phyloP scores from a whole-genome alignment of 1,139 yeast species.

The Nematodospora anomalae region DNA sequence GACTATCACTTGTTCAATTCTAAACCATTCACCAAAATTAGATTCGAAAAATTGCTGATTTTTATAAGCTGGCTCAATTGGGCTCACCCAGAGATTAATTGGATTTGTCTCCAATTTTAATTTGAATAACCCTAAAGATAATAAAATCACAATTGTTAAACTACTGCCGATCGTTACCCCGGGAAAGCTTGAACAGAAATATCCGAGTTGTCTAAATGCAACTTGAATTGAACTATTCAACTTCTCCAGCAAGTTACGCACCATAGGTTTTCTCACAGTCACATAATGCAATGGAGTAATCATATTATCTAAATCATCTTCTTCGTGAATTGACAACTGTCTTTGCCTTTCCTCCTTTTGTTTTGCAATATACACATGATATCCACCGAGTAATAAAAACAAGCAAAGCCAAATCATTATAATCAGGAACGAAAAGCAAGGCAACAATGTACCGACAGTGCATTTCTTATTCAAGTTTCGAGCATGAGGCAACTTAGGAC shows the following conservation, averaged over 20 bases:
- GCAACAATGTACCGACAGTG: slow-evolving; percentile 58
- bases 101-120: slow-evolving; percentile 76
- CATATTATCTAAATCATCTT: slow-evolving; percentile 22
- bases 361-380: slow-evolving; percentile 34
- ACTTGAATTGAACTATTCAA: slow-evolving; percentile 21
- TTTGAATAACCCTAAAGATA: slow-evolving; percentile 54
- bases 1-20: slow-evolving; percentile 81
- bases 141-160: slow-evolving; percentile 40
- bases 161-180: slow-evolving; percentile 50
- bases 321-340: slow-evolving; percentile 12
- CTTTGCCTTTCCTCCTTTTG: slow-evolving; percentile 12
- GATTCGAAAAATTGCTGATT: slow-evolving; percentile 73
- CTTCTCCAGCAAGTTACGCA: slow-evolving; percentile 14
- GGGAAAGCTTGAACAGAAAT: slow-evolving; percentile 60
- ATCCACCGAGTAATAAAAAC: slow-evolving; percentile 36
- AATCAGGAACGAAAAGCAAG: slow-evolving; percentile 72
- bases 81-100: slow-evolving; percentile 85
- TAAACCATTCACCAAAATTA: slow-evolving; percentile 87
- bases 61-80: slow-evolving; percentile 66
- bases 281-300: slow-evolving; percentile 18
- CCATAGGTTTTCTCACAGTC: slow-evolving; percentile 12
- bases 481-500: slow-evolving; percentile 64
- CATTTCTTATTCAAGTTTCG: slow-evolving; percentile 42
- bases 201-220: slow-evolving; percentile 49
- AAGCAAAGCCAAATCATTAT: slow-evolving; percentile 48